Percentiles rank a stretch among this genome's conserved stretches.
These are phyloP conservation scores for Verticillium alfalfae DNA, from an alignment of 2,329 filamentous ascomycete genomes.

Conservation along the genomic window DNA sequence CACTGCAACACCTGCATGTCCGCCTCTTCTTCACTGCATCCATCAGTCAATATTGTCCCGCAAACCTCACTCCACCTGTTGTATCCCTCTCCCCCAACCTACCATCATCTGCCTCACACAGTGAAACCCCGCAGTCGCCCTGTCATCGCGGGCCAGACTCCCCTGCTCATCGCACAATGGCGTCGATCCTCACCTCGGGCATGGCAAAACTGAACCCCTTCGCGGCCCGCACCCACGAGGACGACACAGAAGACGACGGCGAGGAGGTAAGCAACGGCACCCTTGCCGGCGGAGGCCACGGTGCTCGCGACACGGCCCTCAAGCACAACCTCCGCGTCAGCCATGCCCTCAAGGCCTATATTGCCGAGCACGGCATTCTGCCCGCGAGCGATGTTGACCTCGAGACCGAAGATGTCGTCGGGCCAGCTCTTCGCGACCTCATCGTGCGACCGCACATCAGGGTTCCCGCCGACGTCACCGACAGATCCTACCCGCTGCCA, in stretches of 20 bases:
- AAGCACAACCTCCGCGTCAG: conserved; percentile 54
- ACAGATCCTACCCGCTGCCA: conserved; percentile 55
- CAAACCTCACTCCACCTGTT: neutral
- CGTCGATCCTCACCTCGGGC: conserved; percentile 6
- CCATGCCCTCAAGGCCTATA: conserved; percentile 48
- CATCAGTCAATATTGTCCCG: neutral
- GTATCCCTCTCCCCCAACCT: too few relatives aligned
- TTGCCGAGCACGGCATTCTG: conserved; percentile 47
- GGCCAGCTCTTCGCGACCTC: conserved; percentile 40
- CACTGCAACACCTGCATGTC: neutral
- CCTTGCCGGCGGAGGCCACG: conserved; percentile 56
- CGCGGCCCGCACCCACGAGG: conserved; percentile 16
- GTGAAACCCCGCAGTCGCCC: too few relatives aligned
- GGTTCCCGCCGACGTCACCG: conserved; percentile 48
- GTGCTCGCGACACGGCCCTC: conserved; percentile 38
- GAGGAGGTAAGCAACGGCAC: conserved; percentile 43
- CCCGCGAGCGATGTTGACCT: conserved; percentile 41
- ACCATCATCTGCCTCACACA: too few relatives aligned
- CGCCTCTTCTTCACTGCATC: neutral
- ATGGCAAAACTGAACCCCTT: conserved; percentile 34
- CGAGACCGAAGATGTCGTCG: conserved; percentile 27
- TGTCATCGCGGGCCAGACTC: neutral
- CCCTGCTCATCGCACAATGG: neutral
- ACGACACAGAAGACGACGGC: conserved; percentile 46
- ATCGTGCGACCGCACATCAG: conserved; percentile 52